phyloP scores from a whole-genome alignment of 2,329 filamentous ascomycete genomes.

The Macrophomina tecta region DNA sequence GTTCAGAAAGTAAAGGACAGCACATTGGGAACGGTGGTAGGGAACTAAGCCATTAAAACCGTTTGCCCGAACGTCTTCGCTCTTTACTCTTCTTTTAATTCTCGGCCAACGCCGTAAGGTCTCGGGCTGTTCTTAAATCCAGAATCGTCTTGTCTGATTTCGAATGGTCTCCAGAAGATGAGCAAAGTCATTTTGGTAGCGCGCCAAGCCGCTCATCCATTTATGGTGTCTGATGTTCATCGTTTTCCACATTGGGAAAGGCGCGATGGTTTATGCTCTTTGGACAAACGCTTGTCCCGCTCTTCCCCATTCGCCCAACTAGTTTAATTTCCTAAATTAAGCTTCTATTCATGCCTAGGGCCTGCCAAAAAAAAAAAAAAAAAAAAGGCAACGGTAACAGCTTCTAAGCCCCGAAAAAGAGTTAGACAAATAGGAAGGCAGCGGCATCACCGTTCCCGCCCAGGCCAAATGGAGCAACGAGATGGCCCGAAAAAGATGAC shows the following conservation, averaged over 20 bases:
- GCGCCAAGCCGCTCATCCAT: neutral
- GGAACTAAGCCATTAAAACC: neutral
- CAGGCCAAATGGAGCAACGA: neutral
- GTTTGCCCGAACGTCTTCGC: neutral
- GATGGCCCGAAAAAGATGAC: neutral
- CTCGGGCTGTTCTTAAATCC: neutral
- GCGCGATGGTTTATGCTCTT: neutral
- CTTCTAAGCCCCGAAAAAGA: neutral
- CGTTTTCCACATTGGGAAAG: neutral
- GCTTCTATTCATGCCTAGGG: neutral
- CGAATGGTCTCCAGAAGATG: neutral
- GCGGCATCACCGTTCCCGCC: neutral
- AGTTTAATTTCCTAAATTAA: neutral
- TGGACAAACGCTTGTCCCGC: neutral
- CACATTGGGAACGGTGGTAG: neutral
- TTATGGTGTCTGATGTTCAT: neutral
- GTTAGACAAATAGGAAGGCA: slow-evolving; percentile 14
- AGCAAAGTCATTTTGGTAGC: neutral
- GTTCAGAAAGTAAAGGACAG: neutral
- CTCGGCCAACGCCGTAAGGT: neutral
- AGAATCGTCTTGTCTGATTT: neutral
- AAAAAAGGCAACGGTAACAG: neutral
- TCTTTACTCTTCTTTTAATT: neutral
- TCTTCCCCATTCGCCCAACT: neutral
- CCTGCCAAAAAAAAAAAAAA: neutral